Evolutionary conservation across 768 basidiomycete genomes (phyloP), one percentile per base, ranked within the genome.

Genomic region (Boletus subcaerulescens): DNA sequence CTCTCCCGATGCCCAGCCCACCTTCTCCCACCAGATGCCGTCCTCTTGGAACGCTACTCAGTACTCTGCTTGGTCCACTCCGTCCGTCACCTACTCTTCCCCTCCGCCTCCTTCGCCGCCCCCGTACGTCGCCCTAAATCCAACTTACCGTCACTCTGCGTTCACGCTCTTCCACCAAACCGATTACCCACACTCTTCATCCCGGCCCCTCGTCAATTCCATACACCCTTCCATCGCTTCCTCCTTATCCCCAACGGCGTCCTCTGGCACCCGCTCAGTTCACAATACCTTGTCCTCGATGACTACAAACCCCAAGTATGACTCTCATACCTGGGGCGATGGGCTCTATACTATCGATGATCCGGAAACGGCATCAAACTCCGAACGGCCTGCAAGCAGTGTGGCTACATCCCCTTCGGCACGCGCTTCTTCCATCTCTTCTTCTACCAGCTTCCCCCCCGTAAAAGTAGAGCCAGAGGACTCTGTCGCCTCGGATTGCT

Each of bases 381-480:
- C 69, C 60, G 61, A 71, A 65, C 64, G 65, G 53, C 69, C 69
- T 47, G 68, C 59, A 57, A 68, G 66, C 68, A 72, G 60, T 60
- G 63, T 66, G 48, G 69, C 66, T n/a, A 55, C 71, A 15, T 72
- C 69, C 59, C 69, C 71, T 60, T 71, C 71, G 0, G 65, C 65
- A 66, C 69, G 69, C 60, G 65, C 69, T 15, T 69, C 69, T n/a
- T 72, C 69, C 51, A 67, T 69, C 55, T 56, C 65, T n/a, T 63
- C 71, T 38, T 62, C 71, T 33, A 32, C 60, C 46, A 63, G 70
- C 48, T 48, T 69, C 29, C 60, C 60, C 35, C 65, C 59, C n/a
- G 68, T 73, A 0, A 71, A 71, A 48, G 57, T 66, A 17, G 70
- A 71, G 14, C 71, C 63, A 18, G 71, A 71, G 20, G 70, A 71